A percentile compares a stretch with the other conserved stretches of the same genome.
Conservation (phyloP, 768 basidiomycete species). For the Phlebiopsis gigantea region DNA sequence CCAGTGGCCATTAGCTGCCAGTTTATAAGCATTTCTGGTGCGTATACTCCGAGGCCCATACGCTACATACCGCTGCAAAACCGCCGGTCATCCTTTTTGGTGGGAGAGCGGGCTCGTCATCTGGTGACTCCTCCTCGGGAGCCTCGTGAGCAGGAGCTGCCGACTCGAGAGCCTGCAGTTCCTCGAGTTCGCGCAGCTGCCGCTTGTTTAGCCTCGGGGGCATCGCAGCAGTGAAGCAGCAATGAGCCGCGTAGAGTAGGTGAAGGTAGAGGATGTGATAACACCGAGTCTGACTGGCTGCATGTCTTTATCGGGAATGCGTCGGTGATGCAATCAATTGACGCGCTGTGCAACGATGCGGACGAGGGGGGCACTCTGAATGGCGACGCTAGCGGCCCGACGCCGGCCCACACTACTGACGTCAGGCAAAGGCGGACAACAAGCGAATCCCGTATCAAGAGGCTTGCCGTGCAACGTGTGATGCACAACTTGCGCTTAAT, state of each 20-base stretch:
- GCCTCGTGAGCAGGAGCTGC: constrained; percentile 14
- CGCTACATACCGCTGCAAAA: constrained; percentile 18
- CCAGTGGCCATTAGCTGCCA: neutral
- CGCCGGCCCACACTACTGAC: too few species aligned
- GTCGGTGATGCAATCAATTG: neutral
- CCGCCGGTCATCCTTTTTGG: constrained; percentile 18
- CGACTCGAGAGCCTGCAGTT: constrained; percentile 59
- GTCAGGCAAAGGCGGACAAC: too few species aligned
- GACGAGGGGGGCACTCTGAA: too few species aligned
- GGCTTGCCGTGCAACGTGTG: neutral
- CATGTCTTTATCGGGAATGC: neutral
- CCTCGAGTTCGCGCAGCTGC: constrained; percentile 81
- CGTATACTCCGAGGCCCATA: neutral
- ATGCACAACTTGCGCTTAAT: neutral
- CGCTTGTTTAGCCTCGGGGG: constrained; percentile 76
- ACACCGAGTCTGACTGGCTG: neutral
- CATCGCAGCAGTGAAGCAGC: constrained; percentile 35
- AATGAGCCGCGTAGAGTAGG: neutral
- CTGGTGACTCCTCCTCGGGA: neutral
- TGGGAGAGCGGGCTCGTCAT: constrained; percentile 25
- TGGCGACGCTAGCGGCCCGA: too few species aligned
- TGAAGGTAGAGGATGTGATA: neutral
- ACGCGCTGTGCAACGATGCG: too few species aligned
- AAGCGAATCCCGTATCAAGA: too few species aligned
- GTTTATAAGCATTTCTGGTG: too few species aligned